Base-by-base conservation (phyloP, 108 stramenopile species). In the Heterococcus sp. region DNA sequence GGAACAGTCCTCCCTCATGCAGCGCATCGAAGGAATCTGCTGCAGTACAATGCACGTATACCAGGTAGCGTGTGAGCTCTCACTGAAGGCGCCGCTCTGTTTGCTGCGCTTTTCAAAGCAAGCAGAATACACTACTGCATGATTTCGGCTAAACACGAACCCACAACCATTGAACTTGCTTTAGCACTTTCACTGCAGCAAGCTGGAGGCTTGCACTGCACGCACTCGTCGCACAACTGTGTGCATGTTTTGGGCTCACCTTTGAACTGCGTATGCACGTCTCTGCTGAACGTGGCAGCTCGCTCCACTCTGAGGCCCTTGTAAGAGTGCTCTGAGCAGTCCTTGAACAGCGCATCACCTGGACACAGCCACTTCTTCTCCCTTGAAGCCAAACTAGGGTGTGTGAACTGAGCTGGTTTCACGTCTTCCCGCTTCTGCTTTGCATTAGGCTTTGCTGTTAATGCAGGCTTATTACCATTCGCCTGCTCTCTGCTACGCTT, bases 1-100 rank as follows among this genome's bases (percentile, higher is more conserved):
- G 67, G 65, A 88, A 91, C 14, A 91, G 75, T 0, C 83, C 83
- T 31, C 37, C 81, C 11, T 82, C 72, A 75, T 82, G 68, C 2
- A 84, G 46, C 14, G 46, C 46, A 21, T 21, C 14, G 46, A 58
- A 21, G 46, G 46, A 8, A 58, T 58, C 14, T 21, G 46, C 14
- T 21, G 46, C 46, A 58, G 46, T 21, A 14, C 46, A 58, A 21
- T 58, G 46, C 46, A 58, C 46, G 21, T 58, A 14, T 8, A 8
- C 21, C 46, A 14, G 46, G 46, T 58, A 21, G 46, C 8, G 46
- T 58, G 14, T 58, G 21, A 58, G 21, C 8, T 8, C 46, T 21
- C 8, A 21, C 46, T 58, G 46, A 8, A 58, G 46, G 21, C 8
- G 21, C 46, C 8, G 14, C 8, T 58, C 21, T 58, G 46, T 58